phyloP scores from a whole-genome alignment of 345 rosid species.

The Bretschneidera sinensis region DNA sequence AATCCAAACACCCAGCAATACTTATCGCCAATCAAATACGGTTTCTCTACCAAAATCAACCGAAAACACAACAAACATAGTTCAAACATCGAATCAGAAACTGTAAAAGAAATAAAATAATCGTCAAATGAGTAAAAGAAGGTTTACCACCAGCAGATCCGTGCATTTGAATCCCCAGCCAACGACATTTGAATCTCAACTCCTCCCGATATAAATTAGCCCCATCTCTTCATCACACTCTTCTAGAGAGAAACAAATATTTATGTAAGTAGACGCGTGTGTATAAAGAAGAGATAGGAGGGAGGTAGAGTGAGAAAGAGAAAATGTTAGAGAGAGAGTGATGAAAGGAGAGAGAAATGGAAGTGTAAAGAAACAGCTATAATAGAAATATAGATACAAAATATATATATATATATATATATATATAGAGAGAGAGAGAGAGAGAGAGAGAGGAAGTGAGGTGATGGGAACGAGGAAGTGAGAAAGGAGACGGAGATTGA shows the following conservation, averaged over 20 bases:
- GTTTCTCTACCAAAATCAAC: neutral
- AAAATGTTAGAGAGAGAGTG: constrained; percentile 14
- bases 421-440: constrained; percentile 9
- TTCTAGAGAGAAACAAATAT: constrained; percentile 2
- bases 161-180: constrained; percentile 24
- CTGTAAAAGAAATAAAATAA: no score
- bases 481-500: constrained; percentile 6
- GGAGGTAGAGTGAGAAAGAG: constrained; percentile 5
- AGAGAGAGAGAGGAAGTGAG: constrained; percentile 2
- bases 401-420: no score
- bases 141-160: constrained; percentile 39
- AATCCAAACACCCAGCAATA: neutral
- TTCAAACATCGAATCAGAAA: neutral
- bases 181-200: constrained; percentile 33
- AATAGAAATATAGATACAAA: no score
- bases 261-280: no score
- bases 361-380: no score
- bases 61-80: neutral
- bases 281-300: no score
- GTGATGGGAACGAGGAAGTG: constrained; percentile 14
- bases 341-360: constrained; percentile 2
- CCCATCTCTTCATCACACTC: constrained; percentile 6
- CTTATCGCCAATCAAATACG: neutral
- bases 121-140: neutral
- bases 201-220: constrained; percentile 2